Percentiles rank a stretch among this genome's conserved stretches.
Conservation (phyloP, 371 early-diverging fungal species). For the Mucor plumbeus region DNA sequence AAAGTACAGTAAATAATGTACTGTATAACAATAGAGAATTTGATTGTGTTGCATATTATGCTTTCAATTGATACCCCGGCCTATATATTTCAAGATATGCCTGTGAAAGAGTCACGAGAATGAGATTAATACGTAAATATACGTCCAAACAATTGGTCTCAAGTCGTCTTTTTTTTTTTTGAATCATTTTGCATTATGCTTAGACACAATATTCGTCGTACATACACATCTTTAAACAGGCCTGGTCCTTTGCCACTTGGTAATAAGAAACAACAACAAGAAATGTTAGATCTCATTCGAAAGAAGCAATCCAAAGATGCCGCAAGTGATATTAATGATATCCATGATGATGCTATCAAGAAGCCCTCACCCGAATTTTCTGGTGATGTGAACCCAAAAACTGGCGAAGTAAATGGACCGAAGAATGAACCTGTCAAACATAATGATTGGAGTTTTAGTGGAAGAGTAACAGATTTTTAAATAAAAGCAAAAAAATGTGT, state of each 20-base stretch:
- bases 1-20: no score
- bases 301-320: constrained; percentile 47
- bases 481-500: background rate
- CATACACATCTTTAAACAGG: constrained; percentile 46
- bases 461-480: constrained; percentile 84
- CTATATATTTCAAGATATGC: no score
- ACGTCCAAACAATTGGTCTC: background rate
- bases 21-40: no score
- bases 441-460: constrained; percentile 91
- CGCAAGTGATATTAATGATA: constrained; percentile 38
- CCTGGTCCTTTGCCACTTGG: constrained; percentile 82
- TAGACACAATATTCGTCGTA: constrained; percentile 24
- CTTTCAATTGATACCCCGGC: no score
- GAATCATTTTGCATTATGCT: constrained; percentile 18
- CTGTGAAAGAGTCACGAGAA: no score
- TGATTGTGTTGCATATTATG: no score
- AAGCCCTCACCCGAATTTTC: constrained; percentile 66
- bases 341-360: constrained; percentile 66
- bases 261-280: constrained; percentile 70
- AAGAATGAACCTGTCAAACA: constrained; percentile 75
- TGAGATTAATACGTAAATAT: background rate
- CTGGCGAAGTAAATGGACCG: constrained; percentile 85
- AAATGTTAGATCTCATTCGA: constrained; percentile 74
- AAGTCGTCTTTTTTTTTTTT: background rate
- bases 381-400: constrained; percentile 79